These are phyloP conservation scores for Zancudomyces culisetae DNA, from an alignment of 371 early-diverging fungal genomes.

Conservation along the genomic window DNA sequence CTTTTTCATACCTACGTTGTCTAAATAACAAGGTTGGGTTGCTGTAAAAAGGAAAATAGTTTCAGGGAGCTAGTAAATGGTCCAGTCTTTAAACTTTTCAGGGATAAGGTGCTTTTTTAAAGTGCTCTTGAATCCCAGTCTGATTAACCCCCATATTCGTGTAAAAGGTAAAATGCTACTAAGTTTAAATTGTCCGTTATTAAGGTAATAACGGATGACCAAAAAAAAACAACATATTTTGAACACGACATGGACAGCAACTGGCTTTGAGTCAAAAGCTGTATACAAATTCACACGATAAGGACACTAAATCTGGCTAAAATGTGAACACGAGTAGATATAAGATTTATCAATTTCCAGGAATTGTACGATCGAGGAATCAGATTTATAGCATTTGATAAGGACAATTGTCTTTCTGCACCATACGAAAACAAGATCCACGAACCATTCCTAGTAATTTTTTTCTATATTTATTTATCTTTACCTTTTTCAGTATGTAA, in stretches of 20 bases:
- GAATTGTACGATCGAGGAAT: slow-evolving; percentile 37
- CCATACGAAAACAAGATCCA: slow-evolving; percentile 55
- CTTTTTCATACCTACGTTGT: too few relatives aligned
- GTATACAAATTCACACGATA: neutral
- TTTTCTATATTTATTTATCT: too few relatives aligned
- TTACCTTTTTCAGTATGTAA: too few relatives aligned
- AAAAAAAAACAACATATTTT: too few relatives aligned
- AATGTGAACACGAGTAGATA: slow-evolving; percentile 25
- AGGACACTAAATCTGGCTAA: neutral
- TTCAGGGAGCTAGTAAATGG: too few relatives aligned
- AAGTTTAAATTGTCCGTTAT: too few relatives aligned
- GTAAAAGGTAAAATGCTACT: slow-evolving; percentile 62
- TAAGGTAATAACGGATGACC: too few relatives aligned
- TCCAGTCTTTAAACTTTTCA: slow-evolving; percentile 53
- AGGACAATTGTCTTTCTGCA: slow-evolving; percentile 81
- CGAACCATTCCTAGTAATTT: slow-evolving; percentile 48
- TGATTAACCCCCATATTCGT: slow-evolving; percentile 51
- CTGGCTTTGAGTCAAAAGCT: too few relatives aligned
- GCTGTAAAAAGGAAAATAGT: too few relatives aligned
- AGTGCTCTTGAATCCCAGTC: slow-evolving; percentile 37
- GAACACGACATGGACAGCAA: too few relatives aligned
- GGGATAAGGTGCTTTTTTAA: slow-evolving; percentile 37
- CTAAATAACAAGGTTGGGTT: too few relatives aligned
- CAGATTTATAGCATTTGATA: slow-evolving; percentile 63
- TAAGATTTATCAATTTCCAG: slow-evolving; percentile 43